These are phyloP conservation scores for Penicillium brasilianum DNA, from an alignment of 2,329 filamentous ascomycete species.

Conservation along the genomic window DNA sequence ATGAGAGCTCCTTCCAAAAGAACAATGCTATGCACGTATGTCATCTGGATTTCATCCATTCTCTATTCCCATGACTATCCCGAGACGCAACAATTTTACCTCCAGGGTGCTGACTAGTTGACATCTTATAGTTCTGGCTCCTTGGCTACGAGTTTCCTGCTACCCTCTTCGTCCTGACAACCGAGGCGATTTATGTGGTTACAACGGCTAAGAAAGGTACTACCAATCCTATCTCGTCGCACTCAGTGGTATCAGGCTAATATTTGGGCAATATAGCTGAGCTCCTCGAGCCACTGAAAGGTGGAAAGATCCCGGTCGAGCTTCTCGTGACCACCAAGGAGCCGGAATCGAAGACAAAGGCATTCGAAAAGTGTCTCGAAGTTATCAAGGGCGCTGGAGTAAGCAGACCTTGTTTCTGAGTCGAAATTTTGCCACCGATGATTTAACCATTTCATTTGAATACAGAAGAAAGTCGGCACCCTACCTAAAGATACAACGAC, in stretches of 20 bases:
- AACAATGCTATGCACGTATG: constrained; percentile 94
- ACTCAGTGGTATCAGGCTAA: constrained; percentile 11
- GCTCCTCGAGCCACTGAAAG: constrained; percentile 88
- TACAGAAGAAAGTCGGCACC: constrained; percentile 84
- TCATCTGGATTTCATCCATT: constrained; percentile 21
- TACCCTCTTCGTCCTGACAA: constrained; percentile 89
- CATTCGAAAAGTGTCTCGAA: constrained; percentile 82
- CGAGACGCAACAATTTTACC: background rate
- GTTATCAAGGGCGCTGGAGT: constrained; percentile 87
- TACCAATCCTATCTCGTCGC: background rate
- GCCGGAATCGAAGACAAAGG: constrained; percentile 85
- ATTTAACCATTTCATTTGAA: constrained; percentile 10
- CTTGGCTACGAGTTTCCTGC: constrained; percentile 98
- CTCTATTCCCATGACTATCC: background rate
- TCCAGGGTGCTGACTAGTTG: constrained; percentile 9
- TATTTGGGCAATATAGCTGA: constrained; percentile 66
- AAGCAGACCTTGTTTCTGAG: constrained; percentile 47
- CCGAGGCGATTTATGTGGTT: constrained; percentile 86
- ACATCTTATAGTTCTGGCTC: constrained; percentile 81
- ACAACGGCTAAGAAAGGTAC: constrained; percentile 97
- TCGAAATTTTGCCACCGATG: background rate
- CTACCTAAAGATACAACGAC: constrained; percentile 81
- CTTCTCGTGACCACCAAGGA: constrained; percentile 92
- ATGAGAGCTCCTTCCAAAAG: constrained; percentile 86
- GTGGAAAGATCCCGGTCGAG: constrained; percentile 89